Evolutionary conservation across 139 green algal genomes (phyloP).

Genomic region (Micractinium sp.): DNA sequence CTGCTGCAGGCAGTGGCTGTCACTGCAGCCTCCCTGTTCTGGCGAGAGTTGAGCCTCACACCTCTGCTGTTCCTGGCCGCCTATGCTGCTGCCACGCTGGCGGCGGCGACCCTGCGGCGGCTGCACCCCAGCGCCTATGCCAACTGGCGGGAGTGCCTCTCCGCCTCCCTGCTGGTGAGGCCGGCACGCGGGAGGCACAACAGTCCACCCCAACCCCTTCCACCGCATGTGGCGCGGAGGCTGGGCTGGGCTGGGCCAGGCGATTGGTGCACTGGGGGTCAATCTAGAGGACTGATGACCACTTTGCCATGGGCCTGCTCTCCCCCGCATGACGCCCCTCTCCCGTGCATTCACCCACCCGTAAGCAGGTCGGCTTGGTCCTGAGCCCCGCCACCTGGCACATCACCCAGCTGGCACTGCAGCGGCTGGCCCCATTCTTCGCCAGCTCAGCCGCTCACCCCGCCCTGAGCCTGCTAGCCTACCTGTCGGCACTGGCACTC

Average conservation of each 20-base stretch:
- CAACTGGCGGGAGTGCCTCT: neutral
- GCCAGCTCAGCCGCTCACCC: neutral
- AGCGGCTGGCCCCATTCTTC: neutral
- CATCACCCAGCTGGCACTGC: neutral
- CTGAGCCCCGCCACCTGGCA: neutral
- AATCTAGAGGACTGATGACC: neutral
- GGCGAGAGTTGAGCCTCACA: neutral
- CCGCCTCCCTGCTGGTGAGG: neutral
- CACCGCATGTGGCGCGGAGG: neutral
- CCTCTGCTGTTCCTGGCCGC: neutral
- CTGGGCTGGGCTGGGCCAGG: neutral
- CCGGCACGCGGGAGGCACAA: neutral
- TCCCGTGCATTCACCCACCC: neutral
- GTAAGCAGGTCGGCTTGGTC: neutral
- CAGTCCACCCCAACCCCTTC: too few species aligned
- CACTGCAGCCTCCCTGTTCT: neutral
- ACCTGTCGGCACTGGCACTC: neutral
- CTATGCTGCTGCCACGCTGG: neutral
- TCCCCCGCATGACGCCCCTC: neutral
- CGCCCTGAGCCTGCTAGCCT: neutral
- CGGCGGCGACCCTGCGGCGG: neutral
- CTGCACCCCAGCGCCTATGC: neutral
- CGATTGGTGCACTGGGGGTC: neutral
- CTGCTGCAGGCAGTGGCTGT: neutral
- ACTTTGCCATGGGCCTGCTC: neutral